Evolutionary conservation across 2,329 filamentous ascomycete species (phyloP).

Genomic region (Diaporthe sp.): DNA sequence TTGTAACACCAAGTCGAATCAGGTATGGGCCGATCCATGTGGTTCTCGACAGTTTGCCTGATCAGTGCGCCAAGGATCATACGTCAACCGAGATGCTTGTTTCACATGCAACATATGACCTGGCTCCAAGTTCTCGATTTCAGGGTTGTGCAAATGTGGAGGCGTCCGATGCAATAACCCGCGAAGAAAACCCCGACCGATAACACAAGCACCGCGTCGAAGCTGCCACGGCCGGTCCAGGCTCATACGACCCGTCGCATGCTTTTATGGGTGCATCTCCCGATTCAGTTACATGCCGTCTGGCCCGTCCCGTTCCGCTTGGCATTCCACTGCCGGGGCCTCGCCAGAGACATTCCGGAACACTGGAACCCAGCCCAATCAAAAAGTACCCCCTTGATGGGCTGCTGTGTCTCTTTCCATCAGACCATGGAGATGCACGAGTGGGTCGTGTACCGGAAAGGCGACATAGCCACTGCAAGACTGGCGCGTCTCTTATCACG

Average conservation of each 20-base stretch:
- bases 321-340: slow-evolving; percentile 12
- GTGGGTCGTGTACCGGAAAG: slow-evolving; percentile 15
- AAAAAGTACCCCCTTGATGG: background rate
- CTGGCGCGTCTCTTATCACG: background rate
- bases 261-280: slow-evolving; percentile 25
- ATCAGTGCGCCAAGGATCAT: slow-evolving; percentile 34
- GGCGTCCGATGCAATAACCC: slow-evolving; percentile 12
- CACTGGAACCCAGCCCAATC: background rate
- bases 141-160: slow-evolving; percentile 26
- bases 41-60: slow-evolving; percentile 33
- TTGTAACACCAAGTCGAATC: slow-evolving; percentile 33
- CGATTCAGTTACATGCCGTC: slow-evolving; percentile 33
- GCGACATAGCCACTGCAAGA: background rate
- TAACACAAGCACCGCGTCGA: background rate
- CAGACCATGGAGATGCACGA: slow-evolving; percentile 4
- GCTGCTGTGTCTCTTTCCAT: slow-evolving; percentile 23
- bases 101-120: slow-evolving; percentile 34
- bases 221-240: background rate
- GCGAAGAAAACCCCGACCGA: slow-evolving; percentile 20
- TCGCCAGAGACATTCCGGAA: slow-evolving; percentile 27
- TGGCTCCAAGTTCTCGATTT: background rate
- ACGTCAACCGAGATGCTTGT: slow-evolving; percentile 32
- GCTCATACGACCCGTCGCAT: slow-evolving; percentile 28
- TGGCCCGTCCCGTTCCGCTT: slow-evolving; percentile 24
- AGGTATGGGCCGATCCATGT: slow-evolving; percentile 31